Evolutionary conservation across 176 grass and related monocot species (phyloP).

Genomic region (Hsuehochloa calcarea): DNA sequence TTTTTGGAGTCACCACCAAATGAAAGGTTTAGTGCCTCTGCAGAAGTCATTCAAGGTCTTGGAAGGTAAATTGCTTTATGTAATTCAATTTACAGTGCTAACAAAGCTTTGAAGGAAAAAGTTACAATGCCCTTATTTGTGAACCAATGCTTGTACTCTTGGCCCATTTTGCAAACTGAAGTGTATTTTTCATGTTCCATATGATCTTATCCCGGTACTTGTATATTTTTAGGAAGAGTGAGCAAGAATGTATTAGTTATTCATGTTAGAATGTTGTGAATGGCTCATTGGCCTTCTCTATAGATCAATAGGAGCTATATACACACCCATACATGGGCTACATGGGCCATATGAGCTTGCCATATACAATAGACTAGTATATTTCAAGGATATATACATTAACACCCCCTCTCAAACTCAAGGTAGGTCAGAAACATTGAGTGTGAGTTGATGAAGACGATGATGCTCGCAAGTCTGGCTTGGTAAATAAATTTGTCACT

Average conservation of each 20-base stretch:
- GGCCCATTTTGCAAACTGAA: not conserved
- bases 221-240: not conserved
- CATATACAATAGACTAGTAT: too few relatives aligned
- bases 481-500: too few relatives aligned
- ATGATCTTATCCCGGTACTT: not conserved
- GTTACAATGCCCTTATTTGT: conserved; percentile 16
- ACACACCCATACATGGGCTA: too few relatives aligned
- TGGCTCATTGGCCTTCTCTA: too few relatives aligned
- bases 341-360: too few relatives aligned
- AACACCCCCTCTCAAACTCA: too few relatives aligned
- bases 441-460: too few relatives aligned
- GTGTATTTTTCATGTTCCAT: not conserved
- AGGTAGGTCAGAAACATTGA: too few relatives aligned
- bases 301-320: too few relatives aligned
- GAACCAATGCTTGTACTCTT: not conserved
- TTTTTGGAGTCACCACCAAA: conserved; percentile 81
- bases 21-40: conserved; percentile 75
- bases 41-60: conserved; percentile 78
- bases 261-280: not conserved
- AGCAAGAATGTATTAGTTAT: conserved; percentile 1
- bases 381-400: too few relatives aligned
- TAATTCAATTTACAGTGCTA: conserved; percentile 13
- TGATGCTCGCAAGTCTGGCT: too few relatives aligned
- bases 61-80: conserved; percentile 71
- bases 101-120: conserved; percentile 20